Evolutionary conservation across 495 filamentous ascomycete genomes (phyloP).

Genomic region (Hypoxylon intermedium): DNA sequence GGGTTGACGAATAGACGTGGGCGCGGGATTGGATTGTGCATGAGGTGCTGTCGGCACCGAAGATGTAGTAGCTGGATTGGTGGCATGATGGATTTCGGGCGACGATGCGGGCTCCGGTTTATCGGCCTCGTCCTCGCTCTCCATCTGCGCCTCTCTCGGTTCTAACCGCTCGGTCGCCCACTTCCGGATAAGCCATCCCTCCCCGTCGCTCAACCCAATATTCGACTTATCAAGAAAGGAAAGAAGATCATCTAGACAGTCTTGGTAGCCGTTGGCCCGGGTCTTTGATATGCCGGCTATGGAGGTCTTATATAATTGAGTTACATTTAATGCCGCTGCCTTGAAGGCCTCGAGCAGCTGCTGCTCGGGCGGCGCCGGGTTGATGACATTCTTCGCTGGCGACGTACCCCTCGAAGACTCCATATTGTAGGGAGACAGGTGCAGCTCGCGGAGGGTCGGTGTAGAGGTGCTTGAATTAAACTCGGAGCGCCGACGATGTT

Average conservation of each 20-base stretch:
- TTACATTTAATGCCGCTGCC: constrained; percentile 90
- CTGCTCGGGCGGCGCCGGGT: constrained; percentile 71
- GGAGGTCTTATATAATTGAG: constrained; percentile 92
- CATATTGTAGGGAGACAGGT: constrained; percentile 25
- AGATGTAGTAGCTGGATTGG: constrained; percentile 45
- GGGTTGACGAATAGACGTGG: constrained; percentile 36
- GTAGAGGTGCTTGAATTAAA: too few species aligned
- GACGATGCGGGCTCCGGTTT: constrained; percentile 66
- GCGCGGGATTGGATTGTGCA: constrained; percentile 53
- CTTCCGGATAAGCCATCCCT: constrained; percentile 79
- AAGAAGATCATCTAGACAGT: constrained; percentile 89
- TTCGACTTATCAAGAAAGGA: constrained; percentile 82
- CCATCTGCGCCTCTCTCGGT: constrained; percentile 59
- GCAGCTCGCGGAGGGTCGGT: too few species aligned
- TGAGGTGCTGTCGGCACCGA: constrained; percentile 50
- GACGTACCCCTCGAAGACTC: constrained; percentile 43
- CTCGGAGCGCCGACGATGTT: too few species aligned
- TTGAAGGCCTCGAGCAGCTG: constrained; percentile 90
- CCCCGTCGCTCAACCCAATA: constrained; percentile 77
- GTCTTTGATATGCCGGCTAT: constrained; percentile 76
- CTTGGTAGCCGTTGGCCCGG: constrained; percentile 83
- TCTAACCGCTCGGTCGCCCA: constrained; percentile 85
- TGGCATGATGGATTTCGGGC: constrained; percentile 65
- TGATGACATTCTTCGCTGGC: constrained; percentile 32
- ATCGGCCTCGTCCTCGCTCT: constrained; percentile 78